Base-by-base conservation (phyloP, 2,329 filamentous ascomycete species). In the Amauroascus niger region DNA sequence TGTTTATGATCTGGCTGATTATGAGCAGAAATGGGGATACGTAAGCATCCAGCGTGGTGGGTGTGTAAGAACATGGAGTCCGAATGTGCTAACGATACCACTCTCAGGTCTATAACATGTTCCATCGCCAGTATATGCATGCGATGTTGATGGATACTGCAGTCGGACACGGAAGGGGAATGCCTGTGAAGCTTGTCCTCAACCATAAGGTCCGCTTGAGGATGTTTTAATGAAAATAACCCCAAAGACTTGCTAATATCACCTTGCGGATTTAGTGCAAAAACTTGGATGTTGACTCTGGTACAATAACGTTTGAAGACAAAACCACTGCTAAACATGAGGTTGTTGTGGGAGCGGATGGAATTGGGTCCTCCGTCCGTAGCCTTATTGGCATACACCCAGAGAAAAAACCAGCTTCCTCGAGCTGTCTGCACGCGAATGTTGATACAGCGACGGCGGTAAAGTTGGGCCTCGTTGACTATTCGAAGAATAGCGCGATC, bases 121-220 rank as follows among this genome's bases (percentile, higher is more conserved):
- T 86, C 59, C 82, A 86, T 62, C 73, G 82, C 0, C 79, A 83
- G 61, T 76, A 84, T 57, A 85, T 86, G 82, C 83, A 86, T 60
- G 63, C 71, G 6, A 84, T 85, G 81, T 65, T 86, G 22, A 82
- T 77, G 69, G 79, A 83, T 18, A 71, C 73, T 48, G 82, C 82
- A 0, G 53, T 79, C 56, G 73, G 75, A 6, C 71, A 72, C 43
- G 81, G 81, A 0, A 69, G 74, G 39, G 82, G 82, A 0, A 65
- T 56, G 1, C 79, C 81, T 0, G 79, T 72, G 0, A 74, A 69
- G 57, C 62, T 85, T 1, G 52, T 75, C 1, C 75, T 84, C 0
- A 82, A 85, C 56, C 75, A 84, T 64, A 71, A 71, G 59, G 76
- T 76, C 64, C 56, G 65, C 60, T 18, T 2, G 13, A 37, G 14